These are phyloP conservation scores for Xylariales sp. DNA, from an alignment of 2,329 filamentous ascomycete species.

Conservation along the genomic window DNA sequence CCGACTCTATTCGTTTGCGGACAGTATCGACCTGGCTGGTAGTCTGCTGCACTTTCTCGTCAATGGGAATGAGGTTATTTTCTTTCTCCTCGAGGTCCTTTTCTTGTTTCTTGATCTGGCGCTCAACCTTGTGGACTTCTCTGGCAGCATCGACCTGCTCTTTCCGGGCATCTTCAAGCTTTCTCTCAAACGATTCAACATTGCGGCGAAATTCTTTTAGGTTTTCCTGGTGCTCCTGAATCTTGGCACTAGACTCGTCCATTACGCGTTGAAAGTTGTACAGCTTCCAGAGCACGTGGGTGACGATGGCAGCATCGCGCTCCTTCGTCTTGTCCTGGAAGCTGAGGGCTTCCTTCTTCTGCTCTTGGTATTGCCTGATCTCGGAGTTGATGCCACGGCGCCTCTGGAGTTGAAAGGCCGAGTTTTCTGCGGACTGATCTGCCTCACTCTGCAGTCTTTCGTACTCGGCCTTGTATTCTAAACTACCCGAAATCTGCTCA, in stretches of 20 bases:
- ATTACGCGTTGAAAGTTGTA: slow-evolving; percentile 95
- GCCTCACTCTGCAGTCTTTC: slow-evolving; percentile 88
- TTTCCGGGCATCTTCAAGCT: slow-evolving; percentile 82
- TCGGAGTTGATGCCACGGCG: slow-evolving; percentile 96
- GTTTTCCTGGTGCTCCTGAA: slow-evolving; percentile 93
- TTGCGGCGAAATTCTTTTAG: slow-evolving; percentile 91
- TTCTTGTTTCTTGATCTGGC: slow-evolving; percentile 85
- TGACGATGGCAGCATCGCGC: slow-evolving; percentile 89
- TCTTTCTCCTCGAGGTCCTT: slow-evolving; percentile 88
- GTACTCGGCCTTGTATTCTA: slow-evolving; percentile 95
- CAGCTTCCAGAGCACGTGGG: slow-evolving; percentile 95
- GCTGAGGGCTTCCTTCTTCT: slow-evolving; percentile 94
- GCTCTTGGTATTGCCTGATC: slow-evolving; percentile 96
- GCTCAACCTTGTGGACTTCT: slow-evolving; percentile 84
- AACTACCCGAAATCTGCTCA: slow-evolving; percentile 95
- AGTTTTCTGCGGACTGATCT: slow-evolving; percentile 88
- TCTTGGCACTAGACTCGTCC: slow-evolving; percentile 89
- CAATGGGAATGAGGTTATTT: slow-evolving; percentile 86
- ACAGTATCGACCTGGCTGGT: slow-evolving; percentile 76
- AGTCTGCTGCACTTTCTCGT: slow-evolving; percentile 89
- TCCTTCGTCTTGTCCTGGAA: slow-evolving; percentile 92
- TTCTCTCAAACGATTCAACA: slow-evolving; percentile 84
- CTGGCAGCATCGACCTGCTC: slow-evolving; percentile 83
- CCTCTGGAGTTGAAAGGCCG: slow-evolving; percentile 87
- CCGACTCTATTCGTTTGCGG: slow-evolving; percentile 73